Base-by-base conservation (phyloP, 2,329 filamentous ascomycete species). In the Septoria linicola region DNA sequence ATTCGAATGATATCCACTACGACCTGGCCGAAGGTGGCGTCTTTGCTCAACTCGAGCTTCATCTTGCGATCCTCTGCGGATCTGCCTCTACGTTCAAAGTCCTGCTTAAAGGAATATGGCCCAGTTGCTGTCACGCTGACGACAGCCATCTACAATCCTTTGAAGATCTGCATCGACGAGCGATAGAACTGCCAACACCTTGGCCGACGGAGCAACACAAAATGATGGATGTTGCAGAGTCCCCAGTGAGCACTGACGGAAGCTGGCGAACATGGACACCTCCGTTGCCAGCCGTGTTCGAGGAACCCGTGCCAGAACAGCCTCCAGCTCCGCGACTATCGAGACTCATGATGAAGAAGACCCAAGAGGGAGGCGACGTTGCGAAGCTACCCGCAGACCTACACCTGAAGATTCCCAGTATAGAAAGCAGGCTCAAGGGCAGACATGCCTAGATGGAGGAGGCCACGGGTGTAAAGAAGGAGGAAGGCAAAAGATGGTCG, bases 21-120 rank as follows among this genome's bases (percentile, higher is more conserved):
- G 42, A 51, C 19, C 37, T 53, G 4, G 39, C 41, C 4, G 27
- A 45, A 19, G 36, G 41, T 7, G 43, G 37, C 19, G 49, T 58
- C 23, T 55, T 51, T 19, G 36, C 32, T 3, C 53, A 58, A 25
- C 42, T 58, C 3, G 55, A 58, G 21, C 19, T 58, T 5, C 55
- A 58, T 21, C 42, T 50, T 19, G 53, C 50, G 11, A 55, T 58
- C 10, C 30, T 58, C n/a, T 55, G 53, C 43, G 36, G 49, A 30
- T 54, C 55, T 2, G 55, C 50, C 8, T 49, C 51, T 10, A 53
- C 55, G 1, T 53, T 55, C 50, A 55, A 51, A 31, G 53, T 54
- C 21, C 41, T 57, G 3, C 34, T 54, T 20, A 51, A 49, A 47
- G 49, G 41, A 16, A 21, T 49, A 41, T 55, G 32, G 20, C 53